Evolutionary conservation across 495 filamentous ascomycete species (phyloP).

Genomic region (Halenospora varia): DNA sequence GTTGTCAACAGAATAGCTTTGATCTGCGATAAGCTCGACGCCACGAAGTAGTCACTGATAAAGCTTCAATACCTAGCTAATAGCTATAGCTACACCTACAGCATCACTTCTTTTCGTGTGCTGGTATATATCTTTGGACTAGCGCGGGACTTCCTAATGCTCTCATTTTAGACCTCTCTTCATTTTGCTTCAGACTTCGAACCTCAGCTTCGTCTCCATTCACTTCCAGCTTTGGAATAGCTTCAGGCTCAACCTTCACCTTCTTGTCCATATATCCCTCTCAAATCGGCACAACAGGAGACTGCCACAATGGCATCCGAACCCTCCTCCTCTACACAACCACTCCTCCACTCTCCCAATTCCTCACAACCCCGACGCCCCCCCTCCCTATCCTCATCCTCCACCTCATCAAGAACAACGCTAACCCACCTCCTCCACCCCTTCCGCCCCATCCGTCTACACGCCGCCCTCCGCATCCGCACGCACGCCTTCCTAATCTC

Average conservation of each 20-base stretch:
- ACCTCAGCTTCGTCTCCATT: neutral
- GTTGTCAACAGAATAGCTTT: neutral
- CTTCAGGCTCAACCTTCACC: too few species aligned
- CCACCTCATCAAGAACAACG: too few species aligned
- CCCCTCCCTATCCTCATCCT: neutral
- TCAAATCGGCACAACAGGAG: too few species aligned
- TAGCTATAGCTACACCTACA: neutral
- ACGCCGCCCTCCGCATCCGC: too few species aligned
- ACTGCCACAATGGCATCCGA: neutral
- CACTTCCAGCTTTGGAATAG: neutral
- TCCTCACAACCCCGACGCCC: neutral
- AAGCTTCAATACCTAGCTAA: neutral
- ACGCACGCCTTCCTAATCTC: too few species aligned
- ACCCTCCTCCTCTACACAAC: constrained; percentile 4
- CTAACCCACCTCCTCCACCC: too few species aligned
- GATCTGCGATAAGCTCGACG: constrained; percentile 18
- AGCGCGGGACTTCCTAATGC: neutral
- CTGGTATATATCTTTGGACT: too few species aligned
- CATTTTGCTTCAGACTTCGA: neutral
- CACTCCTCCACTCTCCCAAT: constrained; percentile 3
- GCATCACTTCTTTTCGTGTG: too few species aligned
- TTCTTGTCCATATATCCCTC: too few species aligned
- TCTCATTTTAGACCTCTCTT: neutral
- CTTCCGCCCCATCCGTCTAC: too few species aligned
- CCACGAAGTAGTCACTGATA: constrained; percentile 8